A percentile compares a stretch with the other conserved stretches of the same genome.
phyloP scores from a whole-genome alignment of 2,329 filamentous ascomycete genomes.

The Hypoxylon sp. region DNA sequence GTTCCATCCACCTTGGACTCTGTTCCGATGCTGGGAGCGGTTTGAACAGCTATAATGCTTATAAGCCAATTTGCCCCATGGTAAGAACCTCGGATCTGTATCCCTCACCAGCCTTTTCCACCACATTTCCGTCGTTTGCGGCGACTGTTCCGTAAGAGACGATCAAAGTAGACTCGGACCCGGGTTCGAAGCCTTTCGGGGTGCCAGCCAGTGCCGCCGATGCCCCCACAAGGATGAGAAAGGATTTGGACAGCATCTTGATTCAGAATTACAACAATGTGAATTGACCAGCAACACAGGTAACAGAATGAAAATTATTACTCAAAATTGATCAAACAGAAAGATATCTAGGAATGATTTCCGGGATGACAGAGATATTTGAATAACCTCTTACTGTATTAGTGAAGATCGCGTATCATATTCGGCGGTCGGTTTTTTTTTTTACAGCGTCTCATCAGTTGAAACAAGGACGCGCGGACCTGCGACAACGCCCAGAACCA shows the following conservation, averaged over 20 bases:
- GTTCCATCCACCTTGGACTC: conserved; percentile 57
- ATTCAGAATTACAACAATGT: conserved; percentile 23
- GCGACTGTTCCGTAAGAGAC: conserved; percentile 58
- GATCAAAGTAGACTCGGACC: conserved; percentile 57
- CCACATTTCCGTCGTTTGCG: conserved; percentile 57
- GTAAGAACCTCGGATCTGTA: conserved; percentile 1
- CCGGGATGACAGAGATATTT: conserved; percentile 30
- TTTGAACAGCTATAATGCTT: conserved; percentile 51
- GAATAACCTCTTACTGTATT: conserved; percentile 30
- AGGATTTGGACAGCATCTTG: conserved; percentile 55
- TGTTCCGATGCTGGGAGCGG: conserved; percentile 57
- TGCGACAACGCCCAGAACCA: conserved; percentile 45
- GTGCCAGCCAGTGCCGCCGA: conserved; percentile 58
- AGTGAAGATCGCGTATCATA: conserved; percentile 26
- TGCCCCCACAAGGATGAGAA: conserved; percentile 54
- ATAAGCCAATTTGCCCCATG: conserved; percentile 27
- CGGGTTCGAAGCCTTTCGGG: conserved; percentile 60
- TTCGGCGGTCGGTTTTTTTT: conserved; percentile 4
- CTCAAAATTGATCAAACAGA: conserved; percentile 26
- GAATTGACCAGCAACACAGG: conserved; percentile 45
- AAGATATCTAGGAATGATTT: conserved; percentile 12
- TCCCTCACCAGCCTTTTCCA: conserved; percentile 56
- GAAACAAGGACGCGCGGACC: conserved; percentile 45
- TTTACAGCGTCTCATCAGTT: conserved; percentile 32
- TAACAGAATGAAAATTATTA: conserved; percentile 18